phyloP scores from a whole-genome alignment of 352 stramenopile species.

The Pythium sukuiense region DNA sequence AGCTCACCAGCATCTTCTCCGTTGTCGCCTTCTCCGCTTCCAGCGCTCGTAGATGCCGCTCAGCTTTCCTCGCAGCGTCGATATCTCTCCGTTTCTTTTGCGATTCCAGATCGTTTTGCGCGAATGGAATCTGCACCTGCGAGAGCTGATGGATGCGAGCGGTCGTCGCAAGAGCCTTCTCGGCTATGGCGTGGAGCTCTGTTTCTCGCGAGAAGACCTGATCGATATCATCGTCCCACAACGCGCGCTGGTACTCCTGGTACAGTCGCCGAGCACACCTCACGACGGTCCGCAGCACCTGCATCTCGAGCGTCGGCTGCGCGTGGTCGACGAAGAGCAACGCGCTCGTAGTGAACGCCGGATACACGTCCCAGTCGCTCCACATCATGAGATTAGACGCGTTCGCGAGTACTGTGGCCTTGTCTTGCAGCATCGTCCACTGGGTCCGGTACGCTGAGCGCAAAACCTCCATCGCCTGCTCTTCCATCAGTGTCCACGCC shows the following conservation, averaged over 20 bases:
- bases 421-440: slow-evolving; percentile 50
- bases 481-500: slow-evolving; percentile 50
- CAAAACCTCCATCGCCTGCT: slow-evolving; percentile 47
- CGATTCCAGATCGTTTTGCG: slow-evolving; percentile 40
- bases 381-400: slow-evolving; percentile 84
- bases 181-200: slow-evolving; percentile 29
- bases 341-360: slow-evolving; percentile 49
- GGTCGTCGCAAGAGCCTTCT: slow-evolving; percentile 49
- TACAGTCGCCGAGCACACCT: slow-evolving; percentile 59
- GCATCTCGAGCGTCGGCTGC: slow-evolving; percentile 72
- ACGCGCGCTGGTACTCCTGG: slow-evolving; percentile 76
- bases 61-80: slow-evolving; percentile 53
- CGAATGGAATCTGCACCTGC: slow-evolving; percentile 39
- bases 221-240: slow-evolving; percentile 74
- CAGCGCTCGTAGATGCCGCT: slow-evolving; percentile 53
- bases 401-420: slow-evolving; percentile 58
- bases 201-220: slow-evolving; percentile 41
- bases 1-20: slow-evolving; percentile 59
- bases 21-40: slow-evolving; percentile 51
- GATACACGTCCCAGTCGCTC: slow-evolving; percentile 75
- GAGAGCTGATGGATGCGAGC: slow-evolving; percentile 45
- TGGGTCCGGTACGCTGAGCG: slow-evolving; percentile 67
- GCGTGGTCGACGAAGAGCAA: slow-evolving; percentile 64
- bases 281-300: slow-evolving; percentile 67
- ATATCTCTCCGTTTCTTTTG: slow-evolving; percentile 72